Conservation (phyloP, 345 rosid species). For the Microthlaspi erraticum region DNA sequence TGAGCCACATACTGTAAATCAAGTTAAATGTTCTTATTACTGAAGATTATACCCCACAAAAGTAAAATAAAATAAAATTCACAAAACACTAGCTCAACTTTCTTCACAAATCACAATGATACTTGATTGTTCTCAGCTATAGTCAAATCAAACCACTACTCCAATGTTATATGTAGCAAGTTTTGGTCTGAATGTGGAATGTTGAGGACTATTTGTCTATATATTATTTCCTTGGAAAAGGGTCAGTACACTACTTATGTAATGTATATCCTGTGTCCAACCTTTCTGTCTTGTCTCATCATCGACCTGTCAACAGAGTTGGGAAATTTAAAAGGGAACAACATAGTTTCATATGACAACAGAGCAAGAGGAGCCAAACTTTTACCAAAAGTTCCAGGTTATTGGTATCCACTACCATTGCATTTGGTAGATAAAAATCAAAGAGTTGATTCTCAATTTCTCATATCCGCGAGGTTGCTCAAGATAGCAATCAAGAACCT, state of each 20-base stretch:
- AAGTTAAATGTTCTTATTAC: neutral
- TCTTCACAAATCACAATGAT: neutral
- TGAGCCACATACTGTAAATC: neutral
- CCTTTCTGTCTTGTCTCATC: constrained; percentile 80
- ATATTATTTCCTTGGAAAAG: constrained; percentile 89
- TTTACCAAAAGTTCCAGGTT: constrained; percentile 91
- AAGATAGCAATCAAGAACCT: constrained; percentile 4
- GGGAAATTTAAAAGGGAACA: neutral
- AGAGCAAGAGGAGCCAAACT: constrained; percentile 45
- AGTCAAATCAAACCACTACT: neutral
- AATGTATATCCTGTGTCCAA: constrained; percentile 85
- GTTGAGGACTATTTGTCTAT: constrained; percentile 65
- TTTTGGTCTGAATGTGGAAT: constrained; percentile 4
- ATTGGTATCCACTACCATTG: constrained; percentile 69
- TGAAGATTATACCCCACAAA: neutral
- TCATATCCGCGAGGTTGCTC: neutral
- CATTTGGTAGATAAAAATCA: constrained; percentile 57
- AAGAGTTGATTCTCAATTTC: neutral
- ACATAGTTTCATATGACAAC: constrained; percentile 18
- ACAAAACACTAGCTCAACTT: constrained; percentile 31
- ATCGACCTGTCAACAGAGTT: constrained; percentile 57
- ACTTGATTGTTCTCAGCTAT: neutral
- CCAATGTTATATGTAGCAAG: neutral
- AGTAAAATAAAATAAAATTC: neutral
- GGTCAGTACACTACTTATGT: constrained; percentile 90